Base-by-base conservation (phyloP, 139 green algal genomes). In the Chlorella sp. region DNA sequence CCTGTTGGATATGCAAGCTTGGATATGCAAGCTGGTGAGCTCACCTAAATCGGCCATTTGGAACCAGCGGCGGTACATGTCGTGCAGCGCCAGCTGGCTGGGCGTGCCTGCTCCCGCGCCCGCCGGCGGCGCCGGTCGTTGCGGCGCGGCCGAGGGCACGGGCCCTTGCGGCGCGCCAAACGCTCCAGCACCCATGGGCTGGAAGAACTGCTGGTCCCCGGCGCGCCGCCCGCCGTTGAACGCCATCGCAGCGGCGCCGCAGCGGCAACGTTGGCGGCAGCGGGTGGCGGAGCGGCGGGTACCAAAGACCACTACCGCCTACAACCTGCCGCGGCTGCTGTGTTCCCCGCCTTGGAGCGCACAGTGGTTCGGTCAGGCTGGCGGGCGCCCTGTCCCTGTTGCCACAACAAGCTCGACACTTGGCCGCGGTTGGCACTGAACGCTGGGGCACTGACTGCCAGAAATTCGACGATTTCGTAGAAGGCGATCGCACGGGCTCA, bases 61-160 rank as follows among this genome's bases (percentile, higher is more conserved):
- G 68, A 93, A 93, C 91, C 91, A 94, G 22, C 88, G 36, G 37
- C 83, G 60, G 86, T 93, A 94, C 24, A 91, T n/a, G 24, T 89
- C 88, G 19, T 91, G 66, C 22, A 75, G 48, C 0, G 42, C 66
- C n/a, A 91, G 66, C 34, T 87, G 83, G 68, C 36, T 40, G 48
- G 81, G 81, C 32, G 80, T 88, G 64, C 48, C 61, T 9, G 87
- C 79, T 75, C 79, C 30, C 0, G 60, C 32, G 79, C 60, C n/a
- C 64, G 30, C 30, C 22, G 40, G 28, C 42, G 57, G 42, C 28
- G 57, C 19, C 80, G 42, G 78, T 7, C 18, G 83, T 26, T 66
- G 61, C 28, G 83, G 11, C 12, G 32, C 34, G 11, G 21, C 83
- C n/a, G 64, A 3, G 42, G 32, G 9, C 48, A 57, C 9, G 48